A percentile compares a stretch with the other conserved stretches of the same genome.
Evolutionary conservation across 2,329 filamentous ascomycete species (phyloP).

Genomic region (Cladorrhinum sp.): DNA sequence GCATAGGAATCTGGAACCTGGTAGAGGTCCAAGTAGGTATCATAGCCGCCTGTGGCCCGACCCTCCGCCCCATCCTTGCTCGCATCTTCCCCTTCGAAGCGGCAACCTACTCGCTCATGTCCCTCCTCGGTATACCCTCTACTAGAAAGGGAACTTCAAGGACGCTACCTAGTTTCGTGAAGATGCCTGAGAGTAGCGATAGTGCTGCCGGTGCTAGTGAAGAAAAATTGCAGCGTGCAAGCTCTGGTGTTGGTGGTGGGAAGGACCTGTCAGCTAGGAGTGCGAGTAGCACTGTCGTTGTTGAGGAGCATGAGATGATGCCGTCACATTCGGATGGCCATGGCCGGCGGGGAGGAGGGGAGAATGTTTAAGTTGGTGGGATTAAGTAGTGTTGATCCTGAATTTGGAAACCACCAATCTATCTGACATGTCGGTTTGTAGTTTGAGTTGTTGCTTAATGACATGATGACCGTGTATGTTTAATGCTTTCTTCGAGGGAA

Average conservation of each 20-base stretch:
- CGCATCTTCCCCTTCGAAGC: conserved; percentile 13
- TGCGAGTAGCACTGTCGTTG: not conserved
- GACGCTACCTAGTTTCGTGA: conserved; percentile 10
- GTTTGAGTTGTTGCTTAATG: no score
- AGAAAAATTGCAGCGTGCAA: not conserved
- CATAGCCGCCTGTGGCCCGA: conserved; percentile 15
- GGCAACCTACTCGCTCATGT: conserved; percentile 9
- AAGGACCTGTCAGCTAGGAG: not conserved
- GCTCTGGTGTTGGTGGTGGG: not conserved
- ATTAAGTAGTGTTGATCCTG: no score
- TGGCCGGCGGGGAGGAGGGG: no score
- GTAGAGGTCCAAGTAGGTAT: conserved; percentile 19
- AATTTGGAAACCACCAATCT: no score
- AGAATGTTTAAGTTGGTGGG: no score
- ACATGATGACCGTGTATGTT: no score
- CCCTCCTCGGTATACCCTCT: not conserved
- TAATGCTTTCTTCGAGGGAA: no score
- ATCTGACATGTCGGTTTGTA: no score
- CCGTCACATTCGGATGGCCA: no score
- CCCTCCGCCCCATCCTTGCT: conserved; percentile 12
- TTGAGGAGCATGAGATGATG: not conserved
- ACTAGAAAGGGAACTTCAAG: conserved; percentile 3
- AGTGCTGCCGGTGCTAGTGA: not conserved
- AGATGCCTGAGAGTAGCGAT: conserved; percentile 8
- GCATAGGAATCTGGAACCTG: conserved; percentile 16